Percentiles rank a stretch among this genome's conserved stretches.
Evolutionary conservation across 192 early-diverging fungal species (phyloP).

Genomic region (Globomyces pollinis-pini): DNA sequence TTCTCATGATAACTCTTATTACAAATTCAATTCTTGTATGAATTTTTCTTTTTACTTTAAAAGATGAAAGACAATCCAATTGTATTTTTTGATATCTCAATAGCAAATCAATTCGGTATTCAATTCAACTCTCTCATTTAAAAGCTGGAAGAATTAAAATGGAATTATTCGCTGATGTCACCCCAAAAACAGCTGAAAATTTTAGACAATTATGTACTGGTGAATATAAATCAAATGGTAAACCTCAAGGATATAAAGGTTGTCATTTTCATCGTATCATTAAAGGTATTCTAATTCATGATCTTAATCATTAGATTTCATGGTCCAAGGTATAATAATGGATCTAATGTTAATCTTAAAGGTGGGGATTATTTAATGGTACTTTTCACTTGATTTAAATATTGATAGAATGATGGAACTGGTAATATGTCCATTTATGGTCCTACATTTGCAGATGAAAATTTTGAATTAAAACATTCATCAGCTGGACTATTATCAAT

Average conservation of each 20-base stretch:
- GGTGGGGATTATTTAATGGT: conserved; percentile 88
- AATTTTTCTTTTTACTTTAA: too few species aligned
- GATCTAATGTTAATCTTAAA: too few species aligned
- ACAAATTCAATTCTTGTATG: too few species aligned
- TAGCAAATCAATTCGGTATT: conserved; percentile 30
- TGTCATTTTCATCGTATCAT: conserved; percentile 81
- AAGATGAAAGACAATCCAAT: conserved; percentile 31
- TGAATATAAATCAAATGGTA: conserved; percentile 70
- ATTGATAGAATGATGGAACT: conserved; percentile 85
- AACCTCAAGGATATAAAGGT: conserved; percentile 80
- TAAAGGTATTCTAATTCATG: conserved; percentile 34
- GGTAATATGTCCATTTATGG: conserved; percentile 83
- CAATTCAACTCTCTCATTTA: not conserved
- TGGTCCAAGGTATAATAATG: too few species aligned
- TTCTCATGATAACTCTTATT: too few species aligned
- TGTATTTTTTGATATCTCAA: conserved; percentile 49
- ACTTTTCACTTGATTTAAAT: too few species aligned
- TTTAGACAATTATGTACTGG: conserved; percentile 92
- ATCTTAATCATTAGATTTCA: conserved; percentile 55
- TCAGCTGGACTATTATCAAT: conserved; percentile 79
- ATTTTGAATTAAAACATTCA: conserved; percentile 78
- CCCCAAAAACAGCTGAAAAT: conserved; percentile 94
- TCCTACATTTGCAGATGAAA: conserved; percentile 66
- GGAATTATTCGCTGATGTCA: conserved; percentile 65
- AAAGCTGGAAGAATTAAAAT: conserved; percentile 49